Base-by-base conservation (phyloP, 257 asterid genomes). In the Scutellaria minor region DNA sequence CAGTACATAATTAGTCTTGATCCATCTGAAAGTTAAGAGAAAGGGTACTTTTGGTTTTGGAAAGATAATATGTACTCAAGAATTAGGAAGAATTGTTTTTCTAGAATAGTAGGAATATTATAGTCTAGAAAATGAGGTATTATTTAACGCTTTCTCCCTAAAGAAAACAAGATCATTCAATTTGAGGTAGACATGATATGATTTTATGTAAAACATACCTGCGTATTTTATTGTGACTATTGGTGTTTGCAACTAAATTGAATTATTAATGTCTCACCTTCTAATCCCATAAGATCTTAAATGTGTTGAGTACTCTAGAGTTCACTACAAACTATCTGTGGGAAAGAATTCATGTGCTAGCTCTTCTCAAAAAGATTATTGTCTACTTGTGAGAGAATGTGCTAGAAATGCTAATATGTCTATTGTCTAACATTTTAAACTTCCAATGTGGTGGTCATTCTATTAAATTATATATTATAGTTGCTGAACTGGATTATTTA, bases 191-290 rank as follows among this genome's bases (percentile, higher is more conserved):
- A 52, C 66, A 37, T 11, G 14, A 40, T 18, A 18, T 10, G 69
- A 2, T 31, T 31, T 31, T 31, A 24, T 31, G 4, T 31, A 31
- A 31, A 31, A 3, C 37, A 31, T 31, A 31, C 22, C 46, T 35
- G 20, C 22, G 24, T 31, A 37, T 58, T 58, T 31, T 11, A 14
- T 58, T 24, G 27, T 24, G 27, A 24, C 1, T 1, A 24, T 24
- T 2, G 27, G 27, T 24, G 1, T 24, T 9, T 2, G 35, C n/a
- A 5, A 13, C 60, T 22, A 54, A 48, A 9, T 48, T 48, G 27
- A n/a, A 37, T 61, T 1, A 8, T 61, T 61, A 61, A 40, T 61
- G 35, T 20, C 67, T 61, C 67, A 14, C 14, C 52, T 9, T 46
- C 4, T 11, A 11, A 40, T 18, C 51, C 66, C 37, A 4, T n/a